These are phyloP conservation scores for Pittosporum tobira DNA, from an alignment of 129 eudicot genomes.

Conservation along the genomic window DNA sequence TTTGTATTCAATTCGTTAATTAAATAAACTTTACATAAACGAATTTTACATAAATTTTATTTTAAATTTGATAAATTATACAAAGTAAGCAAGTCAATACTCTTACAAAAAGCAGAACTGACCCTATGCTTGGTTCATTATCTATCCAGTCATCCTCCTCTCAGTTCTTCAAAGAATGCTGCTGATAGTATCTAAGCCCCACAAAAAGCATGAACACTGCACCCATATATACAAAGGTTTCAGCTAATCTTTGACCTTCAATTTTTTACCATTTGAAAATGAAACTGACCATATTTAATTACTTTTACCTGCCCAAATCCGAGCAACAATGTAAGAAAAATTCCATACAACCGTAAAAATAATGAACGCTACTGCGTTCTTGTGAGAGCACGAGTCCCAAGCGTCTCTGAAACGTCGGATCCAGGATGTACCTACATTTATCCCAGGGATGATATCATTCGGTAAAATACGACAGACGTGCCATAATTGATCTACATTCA, in stretches of 20 bases:
- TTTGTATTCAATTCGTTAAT: too few relatives aligned
- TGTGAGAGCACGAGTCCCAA: slow-evolving; percentile 79
- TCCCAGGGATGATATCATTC: too few relatives aligned
- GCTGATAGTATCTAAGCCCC: slow-evolving; percentile 75
- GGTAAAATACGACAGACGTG: too few relatives aligned
- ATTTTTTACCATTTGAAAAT: background rate
- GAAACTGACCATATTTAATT: background rate
- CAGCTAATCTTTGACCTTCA: background rate
- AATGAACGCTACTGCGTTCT: slow-evolving; percentile 66
- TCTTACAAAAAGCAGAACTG: too few relatives aligned
- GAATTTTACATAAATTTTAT: too few relatives aligned
- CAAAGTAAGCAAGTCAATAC: slow-evolving; percentile 1
- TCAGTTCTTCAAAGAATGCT: slow-evolving; percentile 23
- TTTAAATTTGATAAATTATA: too few relatives aligned
- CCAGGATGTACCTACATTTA: slow-evolving; percentile 61
- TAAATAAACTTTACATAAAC: too few relatives aligned
- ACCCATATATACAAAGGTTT: background rate
- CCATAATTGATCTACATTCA: too few relatives aligned
- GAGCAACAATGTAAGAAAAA: slow-evolving; percentile 52
- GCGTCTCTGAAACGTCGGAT: slow-evolving; percentile 60
- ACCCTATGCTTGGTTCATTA: slow-evolving; percentile 20
- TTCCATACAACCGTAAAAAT: slow-evolving; percentile 71
- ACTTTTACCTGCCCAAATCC: slow-evolving; percentile 76
- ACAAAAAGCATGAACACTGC: slow-evolving; percentile 82
- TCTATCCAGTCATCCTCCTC: slow-evolving; percentile 37